Evolutionary conservation across 495 filamentous ascomycete genomes (phyloP), one percentile per base, ranked within the genome.

Genomic region (Echria macrotheca): DNA sequence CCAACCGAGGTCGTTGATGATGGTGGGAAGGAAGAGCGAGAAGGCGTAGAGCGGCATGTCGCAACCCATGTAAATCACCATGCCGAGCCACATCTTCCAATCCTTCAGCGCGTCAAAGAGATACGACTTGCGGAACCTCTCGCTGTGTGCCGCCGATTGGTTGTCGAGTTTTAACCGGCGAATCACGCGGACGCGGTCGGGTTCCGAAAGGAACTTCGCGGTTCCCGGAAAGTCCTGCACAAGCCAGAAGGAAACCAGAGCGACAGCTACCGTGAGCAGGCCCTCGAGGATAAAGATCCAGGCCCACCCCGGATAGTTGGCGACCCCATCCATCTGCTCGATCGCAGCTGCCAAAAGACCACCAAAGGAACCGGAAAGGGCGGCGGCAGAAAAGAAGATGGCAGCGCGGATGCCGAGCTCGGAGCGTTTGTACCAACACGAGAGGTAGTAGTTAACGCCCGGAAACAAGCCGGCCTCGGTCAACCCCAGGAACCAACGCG

Each of bases 331-430:
- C 86, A 93, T 89, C 17, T 81, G 68, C 35, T 75, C 77, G 56
- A 91, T 91, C 3, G 83, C 87, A 1, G 84, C 85, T 0, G 89
- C 88, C 8, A 94, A 77, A 0, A 93, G 73, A 1, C 88, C 88
- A 64, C 89, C 89, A 47, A 95, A 95, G 1, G 87, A 90, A 0
- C 90, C 90, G 2, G 87, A 84, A 0, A 94, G 61, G 2, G 89
- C 87, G 0, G 89, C 90, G 0, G 89, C 86, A 4, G 85, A 89
- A 69, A 94, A 95, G 74, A 97, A 96, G 44, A 96, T 86, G 28
- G 90, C 91, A 10, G 70, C 68, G 29, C 73, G 72, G 19, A 72
- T 73, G 28, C 89, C 89, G 43, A 94, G 84, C 50, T 95, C 89
- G 32, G 73, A 76, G 6, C 90, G 80, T 59, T 80, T 87, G 60